Evolutionary conservation across 169 alveolate species (phyloP), one percentile per base, ranked within the genome.

Genomic region (Eimeria acervulina): DNA sequence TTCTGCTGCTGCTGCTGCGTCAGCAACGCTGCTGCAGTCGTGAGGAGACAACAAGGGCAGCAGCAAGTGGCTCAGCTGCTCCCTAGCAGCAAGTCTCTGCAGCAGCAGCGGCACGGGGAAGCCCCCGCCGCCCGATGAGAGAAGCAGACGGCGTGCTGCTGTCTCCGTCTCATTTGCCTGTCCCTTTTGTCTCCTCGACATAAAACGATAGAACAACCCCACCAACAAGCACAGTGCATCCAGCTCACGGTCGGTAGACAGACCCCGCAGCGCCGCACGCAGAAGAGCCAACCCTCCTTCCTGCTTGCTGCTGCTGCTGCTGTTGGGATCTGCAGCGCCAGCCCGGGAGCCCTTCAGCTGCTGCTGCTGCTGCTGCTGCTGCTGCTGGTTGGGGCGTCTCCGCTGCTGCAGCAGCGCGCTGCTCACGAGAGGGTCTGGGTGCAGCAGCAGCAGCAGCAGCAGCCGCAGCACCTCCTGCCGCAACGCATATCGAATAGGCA

Each of bases 401-500:
- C 90, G 66, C 40, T 42, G 72, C 72, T 51, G 66, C 90, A 81
- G 90, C 72, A 81, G n/a, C 5, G 90, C 70, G 38, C 55, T 51
- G 72, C 90, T 81, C n/a, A 81, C 90, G 15, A 81, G 38, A 26
- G 70, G 68, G 23, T 81, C 90, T 15, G 31, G 13, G 70, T 81
- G 90, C 72, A 81, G 90, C 90, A 81, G 42, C 66, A 81, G 90
- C 90, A 81, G 38, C 72, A 81, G 90, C 66, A 81, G 90, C 90
- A 81, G 90, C 66, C 90, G 68, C 90, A 81, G 68, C 19, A 59
- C 68, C 21, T 59, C 68, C 26, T 59, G 68, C 28, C 68, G 68
- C 68, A 59, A 21, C 23, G 90, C 90, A 44, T 81, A 81, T 5
- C 90, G 90, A 81, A 81, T 81, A 19, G 90, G 72, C 72, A 81